phyloP scores from a whole-genome alignment of 106 monocot species.

The Allium cepa region DNA sequence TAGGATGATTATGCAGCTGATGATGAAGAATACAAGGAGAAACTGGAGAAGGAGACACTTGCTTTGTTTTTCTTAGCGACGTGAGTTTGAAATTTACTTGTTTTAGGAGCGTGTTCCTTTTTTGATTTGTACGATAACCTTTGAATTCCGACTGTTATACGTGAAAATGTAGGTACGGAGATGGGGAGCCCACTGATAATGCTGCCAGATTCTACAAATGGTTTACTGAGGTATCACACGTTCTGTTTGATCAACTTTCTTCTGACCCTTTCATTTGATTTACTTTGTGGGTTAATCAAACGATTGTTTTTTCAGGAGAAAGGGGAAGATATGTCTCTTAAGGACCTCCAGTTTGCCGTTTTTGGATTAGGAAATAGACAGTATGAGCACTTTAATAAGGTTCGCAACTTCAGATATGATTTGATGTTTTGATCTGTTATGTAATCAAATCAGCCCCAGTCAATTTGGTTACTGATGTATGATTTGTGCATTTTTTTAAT shows the following conservation, averaged over 20 bases:
- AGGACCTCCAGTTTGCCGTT: conserved; percentile 64
- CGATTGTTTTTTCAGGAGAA: conserved; percentile 37
- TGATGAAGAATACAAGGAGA: conserved; percentile 87
- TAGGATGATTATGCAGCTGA: conserved; percentile 91
- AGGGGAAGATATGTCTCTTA: conserved; percentile 51
- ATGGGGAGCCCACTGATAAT: conserved; percentile 98
- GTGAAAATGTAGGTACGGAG: conserved; percentile 62
- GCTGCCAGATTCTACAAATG: conserved; percentile 96
- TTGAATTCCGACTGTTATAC: neutral
- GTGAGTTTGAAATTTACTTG: conserved; percentile 31
- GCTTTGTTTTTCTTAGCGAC: conserved; percentile 88
- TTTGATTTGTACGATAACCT: neutral
- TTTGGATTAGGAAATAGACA: conserved; percentile 96
- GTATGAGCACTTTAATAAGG: conserved; percentile 99
- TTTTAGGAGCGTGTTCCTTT: neutral
- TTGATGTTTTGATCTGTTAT: no score
- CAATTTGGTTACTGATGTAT: no score
- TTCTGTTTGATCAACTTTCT: neutral
- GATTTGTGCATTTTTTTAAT: no score
- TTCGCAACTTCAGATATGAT: conserved; percentile 4
- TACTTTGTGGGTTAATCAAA: neutral
- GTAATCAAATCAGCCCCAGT: no score
- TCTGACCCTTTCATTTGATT: neutral
- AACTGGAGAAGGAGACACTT: conserved; percentile 73
- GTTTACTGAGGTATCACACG: conserved; percentile 67